A percentile compares a stretch with the other conserved stretches of the same genome.
phyloP scores from a whole-genome alignment of 345 rosid genomes.

The Ailanthus altissimus region DNA sequence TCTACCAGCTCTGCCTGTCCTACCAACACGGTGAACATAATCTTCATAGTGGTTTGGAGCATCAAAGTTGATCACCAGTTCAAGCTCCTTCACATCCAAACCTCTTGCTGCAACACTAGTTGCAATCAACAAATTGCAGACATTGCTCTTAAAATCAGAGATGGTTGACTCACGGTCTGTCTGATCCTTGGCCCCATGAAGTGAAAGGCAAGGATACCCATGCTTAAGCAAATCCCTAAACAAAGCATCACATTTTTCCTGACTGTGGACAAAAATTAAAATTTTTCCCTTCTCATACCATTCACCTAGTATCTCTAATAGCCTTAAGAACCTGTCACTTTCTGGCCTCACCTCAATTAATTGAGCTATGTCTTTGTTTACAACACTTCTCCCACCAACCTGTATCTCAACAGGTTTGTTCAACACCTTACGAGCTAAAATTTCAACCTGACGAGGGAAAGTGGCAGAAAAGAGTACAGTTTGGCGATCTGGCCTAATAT shows the following conservation, averaged over 20 bases:
- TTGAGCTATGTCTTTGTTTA: slow-evolving; percentile 87
- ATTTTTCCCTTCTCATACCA: slow-evolving; percentile 97
- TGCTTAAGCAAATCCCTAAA: slow-evolving; percentile 73
- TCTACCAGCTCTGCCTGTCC: slow-evolving; percentile 96
- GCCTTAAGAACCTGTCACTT: slow-evolving; percentile 76
- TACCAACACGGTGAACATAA: slow-evolving; percentile 95
- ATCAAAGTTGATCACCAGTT: slow-evolving; percentile 85
- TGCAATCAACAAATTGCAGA: slow-evolving; percentile 86
- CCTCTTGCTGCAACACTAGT: slow-evolving; percentile 98
- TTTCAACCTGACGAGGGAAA: slow-evolving; percentile 95
- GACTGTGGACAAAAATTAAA: slow-evolving; percentile 80
- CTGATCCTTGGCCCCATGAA: slow-evolving; percentile 97
- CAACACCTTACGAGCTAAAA: slow-evolving; percentile 83
- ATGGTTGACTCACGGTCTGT: slow-evolving; percentile 92
- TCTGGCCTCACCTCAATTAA: slow-evolving; percentile 93
- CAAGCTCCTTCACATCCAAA: slow-evolving; percentile 95
- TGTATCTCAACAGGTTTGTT: slow-evolving; percentile 88
- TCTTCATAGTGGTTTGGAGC: slow-evolving; percentile 96
- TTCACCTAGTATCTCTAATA: slow-evolving; percentile 90
- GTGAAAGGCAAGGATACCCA: slow-evolving; percentile 93
- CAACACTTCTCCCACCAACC: slow-evolving; percentile 99
- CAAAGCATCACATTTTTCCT: slow-evolving; percentile 88
- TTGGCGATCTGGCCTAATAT: slow-evolving; percentile 91
- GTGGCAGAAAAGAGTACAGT: slow-evolving; percentile 97
- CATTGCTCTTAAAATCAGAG: slow-evolving; percentile 87